Evolutionary conservation across 176 grass and related monocot genomes (phyloP).

Genomic region (Thinopyrum elongatum): DNA sequence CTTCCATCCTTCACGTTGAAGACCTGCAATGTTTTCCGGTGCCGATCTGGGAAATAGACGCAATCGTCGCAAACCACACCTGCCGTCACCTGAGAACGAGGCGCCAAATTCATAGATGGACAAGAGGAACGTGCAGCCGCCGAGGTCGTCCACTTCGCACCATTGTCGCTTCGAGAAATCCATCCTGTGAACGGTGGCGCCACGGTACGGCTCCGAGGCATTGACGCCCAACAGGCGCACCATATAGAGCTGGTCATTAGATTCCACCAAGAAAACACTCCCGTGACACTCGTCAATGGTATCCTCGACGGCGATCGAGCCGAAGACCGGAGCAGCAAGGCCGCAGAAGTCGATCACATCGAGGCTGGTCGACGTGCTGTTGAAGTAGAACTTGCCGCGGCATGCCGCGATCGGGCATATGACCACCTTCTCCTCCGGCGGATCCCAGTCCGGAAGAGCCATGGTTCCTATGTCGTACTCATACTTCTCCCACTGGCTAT

Average conservation of each 20-base stretch:
- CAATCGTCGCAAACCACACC: neutral
- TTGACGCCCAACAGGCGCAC: neutral
- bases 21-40: neutral
- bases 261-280: neutral
- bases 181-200: neutral
- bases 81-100: neutral
- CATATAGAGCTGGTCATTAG: neutral
- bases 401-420: neutral
- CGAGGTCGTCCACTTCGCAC: neutral
- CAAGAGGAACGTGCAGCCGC: neutral
- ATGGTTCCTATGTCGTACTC: neutral
- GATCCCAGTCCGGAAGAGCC: neutral
- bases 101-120: neutral
- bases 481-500: neutral
- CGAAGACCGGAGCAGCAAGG: neutral
- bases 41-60: neutral
- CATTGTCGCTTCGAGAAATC: neutral
- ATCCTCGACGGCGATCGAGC: neutral
- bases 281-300: too few species aligned
- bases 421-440: neutral
- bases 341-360: neutral
- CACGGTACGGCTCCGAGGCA: neutral
- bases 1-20: neutral
- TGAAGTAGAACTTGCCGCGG: conserved; percentile 1
- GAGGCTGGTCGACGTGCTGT: neutral